These are phyloP conservation scores for Ophiocordyceps sinensis DNA, from an alignment of 2,329 filamentous ascomycete genomes.

Conservation along the genomic window DNA sequence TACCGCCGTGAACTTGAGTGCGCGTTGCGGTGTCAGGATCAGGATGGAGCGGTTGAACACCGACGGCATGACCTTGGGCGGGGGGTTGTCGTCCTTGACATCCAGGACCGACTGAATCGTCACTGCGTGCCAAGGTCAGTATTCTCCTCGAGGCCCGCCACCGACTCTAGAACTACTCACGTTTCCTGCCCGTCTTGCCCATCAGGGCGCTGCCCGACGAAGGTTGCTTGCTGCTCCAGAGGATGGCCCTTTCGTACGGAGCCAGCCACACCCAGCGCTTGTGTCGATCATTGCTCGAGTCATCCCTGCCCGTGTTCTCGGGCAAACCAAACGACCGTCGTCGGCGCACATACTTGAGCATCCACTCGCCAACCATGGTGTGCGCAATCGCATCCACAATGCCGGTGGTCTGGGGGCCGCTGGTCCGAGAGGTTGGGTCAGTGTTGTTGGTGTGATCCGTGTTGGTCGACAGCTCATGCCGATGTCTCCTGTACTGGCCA, in stretches of 20 bases:
- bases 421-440: slow-evolving; percentile 31
- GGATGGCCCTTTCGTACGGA: slow-evolving; percentile 86
- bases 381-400: slow-evolving; percentile 96
- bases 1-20: slow-evolving; percentile 84
- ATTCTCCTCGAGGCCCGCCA: slow-evolving; percentile 1
- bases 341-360: slow-evolving; percentile 80
- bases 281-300: slow-evolving; percentile 66
- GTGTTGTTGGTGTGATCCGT: slow-evolving; percentile 36
- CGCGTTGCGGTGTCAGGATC: slow-evolving; percentile 83
- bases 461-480: slow-evolving; percentile 45
- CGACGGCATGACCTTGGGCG: slow-evolving; percentile 52
- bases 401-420: slow-evolving; percentile 51
- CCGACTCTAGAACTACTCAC: slow-evolving; percentile 41
- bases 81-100: slow-evolving; percentile 82
- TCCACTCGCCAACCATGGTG: slow-evolving; percentile 97
- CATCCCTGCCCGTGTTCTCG: slow-evolving; percentile 52
- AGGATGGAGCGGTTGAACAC: slow-evolving; percentile 89
- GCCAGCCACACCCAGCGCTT: slow-evolving; percentile 98
- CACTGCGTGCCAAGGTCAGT: slow-evolving; percentile 40
- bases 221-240: slow-evolving; percentile 98
- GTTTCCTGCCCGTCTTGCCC: slow-evolving; percentile 87
- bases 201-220: slow-evolving; percentile 74
- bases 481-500: slow-evolving; percentile 30
- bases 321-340: slow-evolving; percentile 80
- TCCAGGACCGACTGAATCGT: slow-evolving; percentile 92